Base-by-base conservation (phyloP, 345 rosid genomes). In the Rubroshorea leprosula region DNA sequence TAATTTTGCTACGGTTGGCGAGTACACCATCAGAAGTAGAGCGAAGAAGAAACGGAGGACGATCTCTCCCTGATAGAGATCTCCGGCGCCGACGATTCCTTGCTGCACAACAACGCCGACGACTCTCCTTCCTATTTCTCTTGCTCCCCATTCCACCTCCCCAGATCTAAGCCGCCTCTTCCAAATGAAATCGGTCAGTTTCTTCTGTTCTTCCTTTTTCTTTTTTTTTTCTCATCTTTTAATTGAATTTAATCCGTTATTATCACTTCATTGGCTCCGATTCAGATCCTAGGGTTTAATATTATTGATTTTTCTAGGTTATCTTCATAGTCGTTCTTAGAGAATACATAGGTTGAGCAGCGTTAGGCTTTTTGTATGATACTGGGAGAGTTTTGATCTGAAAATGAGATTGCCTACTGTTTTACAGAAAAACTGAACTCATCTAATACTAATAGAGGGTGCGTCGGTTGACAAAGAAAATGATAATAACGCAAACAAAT, bases 91-190 rank as follows among this genome's bases (percentile, higher is more conserved):
- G 97, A 90, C 59, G 17, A 51, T 14, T 80, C 82, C 53, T 68
- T 85, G 43, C 83, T 80, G 13, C 82, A 62, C 39, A 63, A 66
- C 52, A 73, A 71, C 20, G 49, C 25, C 47, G 79, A 58, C 23
- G 65, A 21, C 38, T 70, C 65, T 58, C 49, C 71, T 17, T 60
- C 76, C 58, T 63, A 22, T 61, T 78, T 87, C 68, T 65, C 90
- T 35, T 77, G 82, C 70, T 90, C 90, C 3, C 96, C 96, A 52
- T 80, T 90, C 39, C 84, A 69, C 49, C 64, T 72, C 66, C 83
- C 74, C 54, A 72, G 62, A 69, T 77, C 89, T 11, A 74, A 15
- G 58, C 76, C 73, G 20, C 57, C 69, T 64, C 68, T 57, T 46
- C 55, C 55, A 19, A 61, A 73, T 65, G 68, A 70, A 56, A 44